Evolutionary conservation across 2,329 filamentous ascomycete genomes (phyloP), one percentile per base, ranked within the genome.

Genomic region (Fusarium floridanum): DNA sequence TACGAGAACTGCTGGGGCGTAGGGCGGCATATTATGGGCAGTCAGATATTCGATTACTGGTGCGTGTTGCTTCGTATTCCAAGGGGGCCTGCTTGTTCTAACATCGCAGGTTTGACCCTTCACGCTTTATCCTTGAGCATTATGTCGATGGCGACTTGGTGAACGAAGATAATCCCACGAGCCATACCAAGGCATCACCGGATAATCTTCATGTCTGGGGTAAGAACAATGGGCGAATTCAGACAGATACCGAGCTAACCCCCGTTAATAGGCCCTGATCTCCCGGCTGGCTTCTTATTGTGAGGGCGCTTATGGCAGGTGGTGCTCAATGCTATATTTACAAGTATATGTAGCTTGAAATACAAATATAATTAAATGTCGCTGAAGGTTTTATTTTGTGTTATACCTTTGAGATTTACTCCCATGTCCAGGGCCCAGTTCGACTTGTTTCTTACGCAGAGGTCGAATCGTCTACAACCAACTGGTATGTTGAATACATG

Each of bases 121-220:
- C 63, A 2, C 32, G 39, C 6, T 65, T 65, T 57, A 70, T 70
- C 9, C n/a, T 70, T 6, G 67, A 70, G 32, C 67, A 70, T 24
- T 70, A 70, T 29, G 55, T 65, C 12, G 67, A 70, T 20, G 67
- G 67, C 6, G 67, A 70, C 32, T 39, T 57, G 29, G 67, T 70
- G 2, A 66, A 70, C 48, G 27, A 27, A 7, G 20, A 65, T 22
- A 29, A 36, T 29, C 32, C 39, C 10, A 61, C 59, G 9, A 61
- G 48, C 39, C 17, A n/a, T 10, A 20, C 37, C 12, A n/a, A 16
- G 9, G 59, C 59, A 20, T 43, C 20, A 11, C 59, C 59, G 8
- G 39, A 61, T 34, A 37, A 17, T 17, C 39, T 61, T 5, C 41
- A 61, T 8, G 39, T 61, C 24, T 61, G 59, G 59, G 59, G 59